A percentile compares a stretch with the other conserved stretches of the same genome.
Conservation (phyloP, 2,329 filamentous ascomycete genomes). For the Celoporthe dispersa region DNA sequence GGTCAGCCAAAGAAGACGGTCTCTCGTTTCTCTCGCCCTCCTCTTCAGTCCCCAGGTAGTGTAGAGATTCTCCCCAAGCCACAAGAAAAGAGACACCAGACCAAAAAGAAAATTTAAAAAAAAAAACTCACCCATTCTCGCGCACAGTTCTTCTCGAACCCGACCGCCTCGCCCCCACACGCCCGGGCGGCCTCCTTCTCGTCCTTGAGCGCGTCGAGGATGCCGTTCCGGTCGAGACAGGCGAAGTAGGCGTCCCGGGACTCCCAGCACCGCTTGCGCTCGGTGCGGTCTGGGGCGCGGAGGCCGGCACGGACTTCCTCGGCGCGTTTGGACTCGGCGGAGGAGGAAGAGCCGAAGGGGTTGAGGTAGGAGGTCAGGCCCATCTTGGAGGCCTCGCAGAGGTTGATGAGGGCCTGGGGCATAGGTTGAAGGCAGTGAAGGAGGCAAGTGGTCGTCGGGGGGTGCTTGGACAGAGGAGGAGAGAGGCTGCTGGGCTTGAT, state of each 20-base stretch:
- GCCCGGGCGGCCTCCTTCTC: conserved; percentile 44
- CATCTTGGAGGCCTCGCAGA: conserved; percentile 42
- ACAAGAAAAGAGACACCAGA: background rate
- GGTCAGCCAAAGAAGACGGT: background rate
- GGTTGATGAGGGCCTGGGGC: conserved; percentile 18
- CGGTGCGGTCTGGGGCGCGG: conserved; percentile 81
- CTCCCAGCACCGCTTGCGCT: conserved; percentile 86
- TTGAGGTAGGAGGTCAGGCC: conserved; percentile 57
- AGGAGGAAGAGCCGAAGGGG: conserved; percentile 42
- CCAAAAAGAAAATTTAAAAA: background rate
- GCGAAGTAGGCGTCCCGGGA: conserved; percentile 85
- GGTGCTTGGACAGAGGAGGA: conserved; percentile 6
- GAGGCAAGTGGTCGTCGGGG: background rate
- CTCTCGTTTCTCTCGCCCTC: background rate
- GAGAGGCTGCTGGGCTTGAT: background rate
- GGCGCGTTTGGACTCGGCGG: conserved; percentile 48
- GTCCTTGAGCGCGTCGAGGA: conserved; percentile 68
- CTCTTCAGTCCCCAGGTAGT: background rate
- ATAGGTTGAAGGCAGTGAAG: background rate
- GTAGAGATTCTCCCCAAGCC: background rate
- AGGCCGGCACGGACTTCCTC: conserved; percentile 59
- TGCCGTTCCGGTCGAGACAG: conserved; percentile 81
- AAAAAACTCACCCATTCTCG: conserved; percentile 77
- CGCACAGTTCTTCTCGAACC: conserved; percentile 85
- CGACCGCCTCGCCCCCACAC: conserved; percentile 48